Percentiles rank a stretch among this genome's conserved stretches.
Conservation (phyloP, 306 rosid genomes). For the Parietaria judaica region DNA sequence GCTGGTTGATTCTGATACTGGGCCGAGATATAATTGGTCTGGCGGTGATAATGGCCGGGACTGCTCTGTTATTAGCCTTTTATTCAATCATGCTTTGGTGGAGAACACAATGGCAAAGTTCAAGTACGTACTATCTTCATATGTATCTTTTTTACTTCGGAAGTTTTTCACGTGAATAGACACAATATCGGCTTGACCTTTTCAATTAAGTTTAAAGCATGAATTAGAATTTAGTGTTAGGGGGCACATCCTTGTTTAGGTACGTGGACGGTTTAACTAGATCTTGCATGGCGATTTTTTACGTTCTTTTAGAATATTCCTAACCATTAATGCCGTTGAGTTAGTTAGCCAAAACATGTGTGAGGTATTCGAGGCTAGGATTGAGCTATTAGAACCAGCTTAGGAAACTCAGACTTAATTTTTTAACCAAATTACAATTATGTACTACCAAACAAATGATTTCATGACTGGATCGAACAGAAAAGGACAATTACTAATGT, state of each 20-base stretch:
- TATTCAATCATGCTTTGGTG: slow-evolving; percentile 99
- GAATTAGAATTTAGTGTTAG: neutral
- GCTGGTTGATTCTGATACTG: slow-evolving; percentile 88
- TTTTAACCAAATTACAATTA: no score
- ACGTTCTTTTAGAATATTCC: neutral
- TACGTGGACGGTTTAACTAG: neutral
- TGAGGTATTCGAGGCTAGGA: no score
- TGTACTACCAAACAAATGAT: no score
- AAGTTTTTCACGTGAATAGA: neutral
- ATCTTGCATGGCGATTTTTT: neutral
- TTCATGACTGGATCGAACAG: no score
- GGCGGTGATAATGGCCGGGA: slow-evolving; percentile 98
- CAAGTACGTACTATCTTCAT: slow-evolving; percentile 62
- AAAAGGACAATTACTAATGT: no score
- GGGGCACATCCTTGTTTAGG: neutral
- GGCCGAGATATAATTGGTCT: slow-evolving; percentile 93
- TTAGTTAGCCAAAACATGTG: no score
- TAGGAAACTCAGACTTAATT: no score
- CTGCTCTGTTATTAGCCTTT: slow-evolving; percentile 92
- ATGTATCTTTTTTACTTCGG: neutral
- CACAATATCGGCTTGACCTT: slow-evolving; percentile 6
- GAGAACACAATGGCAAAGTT: slow-evolving; percentile 99
- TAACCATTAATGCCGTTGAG: neutral
- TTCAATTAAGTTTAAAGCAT: slow-evolving; percentile 16
- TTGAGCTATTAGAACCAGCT: no score